Conservation (phyloP, 2,329 filamentous ascomycete species). For the Talaromyces sp. region DNA sequence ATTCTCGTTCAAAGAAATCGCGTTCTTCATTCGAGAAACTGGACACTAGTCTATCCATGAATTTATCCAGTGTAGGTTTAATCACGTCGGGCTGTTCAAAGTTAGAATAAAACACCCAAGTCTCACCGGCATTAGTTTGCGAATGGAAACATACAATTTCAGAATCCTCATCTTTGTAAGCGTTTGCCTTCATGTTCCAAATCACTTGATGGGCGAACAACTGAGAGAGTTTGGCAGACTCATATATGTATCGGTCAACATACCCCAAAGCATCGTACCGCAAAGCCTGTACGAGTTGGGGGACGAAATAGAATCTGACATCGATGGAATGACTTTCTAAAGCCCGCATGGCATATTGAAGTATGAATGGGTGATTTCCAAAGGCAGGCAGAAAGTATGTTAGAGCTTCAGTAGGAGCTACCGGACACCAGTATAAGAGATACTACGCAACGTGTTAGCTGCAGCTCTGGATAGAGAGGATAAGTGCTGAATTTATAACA, state of each 20-base stretch:
- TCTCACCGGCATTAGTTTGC: background rate
- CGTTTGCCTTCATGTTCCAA: constrained; percentile 99
- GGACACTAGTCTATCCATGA: constrained; percentile 75
- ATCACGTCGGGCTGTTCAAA: constrained; percentile 68
- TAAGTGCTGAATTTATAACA: background rate
- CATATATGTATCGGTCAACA: constrained; percentile 91
- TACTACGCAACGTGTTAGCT: constrained; percentile 55
- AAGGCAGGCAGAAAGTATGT: constrained; percentile 91
- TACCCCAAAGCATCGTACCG: constrained; percentile 92
- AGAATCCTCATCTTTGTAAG: constrained; percentile 94
- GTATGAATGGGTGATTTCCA: constrained; percentile 82
- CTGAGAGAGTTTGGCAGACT: constrained; percentile 96
- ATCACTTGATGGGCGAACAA: constrained; percentile 98
- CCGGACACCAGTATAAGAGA: constrained; percentile 83
- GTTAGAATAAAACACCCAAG: constrained; percentile 13
- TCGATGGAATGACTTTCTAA: constrained; percentile 93
- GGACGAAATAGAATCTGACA: constrained; percentile 97
- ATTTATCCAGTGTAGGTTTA: constrained; percentile 87
- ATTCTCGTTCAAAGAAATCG: constrained; percentile 88
- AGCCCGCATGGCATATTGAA: constrained; percentile 95
- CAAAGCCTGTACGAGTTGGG: constrained; percentile 92
- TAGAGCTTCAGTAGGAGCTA: constrained; percentile 88
- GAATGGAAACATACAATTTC: constrained; percentile 58
- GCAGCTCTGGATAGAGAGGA: background rate
- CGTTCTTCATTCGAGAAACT: constrained; percentile 76